Evolutionary conservation across 805 yeast genomes (phyloP).

Genomic region (Wickerhamiella sergipiensis): DNA sequence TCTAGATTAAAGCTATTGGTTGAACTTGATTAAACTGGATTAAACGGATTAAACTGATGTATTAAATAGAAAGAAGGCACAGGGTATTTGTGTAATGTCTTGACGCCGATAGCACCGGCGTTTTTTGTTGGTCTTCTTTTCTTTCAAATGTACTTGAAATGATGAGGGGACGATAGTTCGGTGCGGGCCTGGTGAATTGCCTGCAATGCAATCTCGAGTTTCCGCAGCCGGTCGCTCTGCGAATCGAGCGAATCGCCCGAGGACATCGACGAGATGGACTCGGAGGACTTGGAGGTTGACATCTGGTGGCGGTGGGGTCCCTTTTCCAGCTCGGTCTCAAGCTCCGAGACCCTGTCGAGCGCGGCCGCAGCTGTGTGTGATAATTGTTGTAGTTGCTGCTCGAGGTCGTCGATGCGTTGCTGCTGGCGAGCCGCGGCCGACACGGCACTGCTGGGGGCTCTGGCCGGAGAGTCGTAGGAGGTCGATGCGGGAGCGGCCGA

Average conservation of each 20-base stretch:
- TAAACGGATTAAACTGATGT: neutral
- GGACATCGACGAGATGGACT: constrained; percentile 5
- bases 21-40: too few relatives aligned
- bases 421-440: neutral
- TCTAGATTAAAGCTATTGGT: neutral
- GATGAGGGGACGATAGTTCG: constrained; percentile 15
- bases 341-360: constrained; percentile 17
- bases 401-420: constrained; percentile 16
- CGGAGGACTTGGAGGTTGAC: neutral
- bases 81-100: too few relatives aligned
- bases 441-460: neutral
- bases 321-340: constrained; percentile 14
- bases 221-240: constrained; percentile 11
- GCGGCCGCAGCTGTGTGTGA: constrained; percentile 20
- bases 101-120: neutral
- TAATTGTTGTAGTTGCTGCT: constrained; percentile 16
- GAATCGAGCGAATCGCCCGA: constrained; percentile 1
- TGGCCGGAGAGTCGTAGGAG: neutral
- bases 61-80: neutral
- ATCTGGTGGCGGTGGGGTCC: constrained; percentile 1
- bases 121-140: neutral
- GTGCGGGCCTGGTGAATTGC: constrained; percentile 14
- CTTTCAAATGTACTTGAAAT: constrained; percentile 13
- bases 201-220: constrained; percentile 14
- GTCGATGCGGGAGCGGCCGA: neutral